phyloP scores from a whole-genome alignment of 441 rosid genomes.

The Populus hybrid region DNA sequence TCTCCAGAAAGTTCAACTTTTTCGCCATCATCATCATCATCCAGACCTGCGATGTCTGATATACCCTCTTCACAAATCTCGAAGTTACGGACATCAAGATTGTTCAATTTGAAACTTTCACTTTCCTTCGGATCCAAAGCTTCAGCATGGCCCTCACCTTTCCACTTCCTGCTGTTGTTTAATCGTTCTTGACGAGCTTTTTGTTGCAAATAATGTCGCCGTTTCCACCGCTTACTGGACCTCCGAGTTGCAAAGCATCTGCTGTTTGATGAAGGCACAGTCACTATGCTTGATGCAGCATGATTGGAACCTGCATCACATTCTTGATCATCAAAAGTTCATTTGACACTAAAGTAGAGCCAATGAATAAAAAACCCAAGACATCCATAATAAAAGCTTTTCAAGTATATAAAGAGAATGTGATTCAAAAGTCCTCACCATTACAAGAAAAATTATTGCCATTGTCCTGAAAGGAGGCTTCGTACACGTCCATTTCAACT shows the following conservation, averaged over 20 bases:
- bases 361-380: not conserved
- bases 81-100: conserved; percentile 24
- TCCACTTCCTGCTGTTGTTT: conserved; percentile 91
- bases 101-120: conserved; percentile 28
- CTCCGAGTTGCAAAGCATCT: conserved; percentile 59
- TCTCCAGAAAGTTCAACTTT: conserved; percentile 35
- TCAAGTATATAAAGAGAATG: not conserved
- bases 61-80: conserved; percentile 33
- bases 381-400: not conserved
- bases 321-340: conserved; percentile 16
- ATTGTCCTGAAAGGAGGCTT: conserved; percentile 37
- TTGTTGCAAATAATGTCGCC: conserved; percentile 73
- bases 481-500: conserved; percentile 92
- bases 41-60: conserved; percentile 37
- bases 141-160: conserved; percentile 62
- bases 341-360: not conserved
- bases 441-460: conserved; percentile 35
- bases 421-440: conserved; percentile 38
- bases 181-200: conserved; percentile 90
- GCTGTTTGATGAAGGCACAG: conserved; percentile 50
- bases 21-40: conserved; percentile 32
- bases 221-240: conserved; percentile 87
- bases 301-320: conserved; percentile 51
- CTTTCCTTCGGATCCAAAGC: conserved; percentile 34
- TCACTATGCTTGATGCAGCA: conserved; percentile 35